phyloP scores from a whole-genome alignment of 2,329 filamentous ascomycete genomes.

The Didymella segeticola region DNA sequence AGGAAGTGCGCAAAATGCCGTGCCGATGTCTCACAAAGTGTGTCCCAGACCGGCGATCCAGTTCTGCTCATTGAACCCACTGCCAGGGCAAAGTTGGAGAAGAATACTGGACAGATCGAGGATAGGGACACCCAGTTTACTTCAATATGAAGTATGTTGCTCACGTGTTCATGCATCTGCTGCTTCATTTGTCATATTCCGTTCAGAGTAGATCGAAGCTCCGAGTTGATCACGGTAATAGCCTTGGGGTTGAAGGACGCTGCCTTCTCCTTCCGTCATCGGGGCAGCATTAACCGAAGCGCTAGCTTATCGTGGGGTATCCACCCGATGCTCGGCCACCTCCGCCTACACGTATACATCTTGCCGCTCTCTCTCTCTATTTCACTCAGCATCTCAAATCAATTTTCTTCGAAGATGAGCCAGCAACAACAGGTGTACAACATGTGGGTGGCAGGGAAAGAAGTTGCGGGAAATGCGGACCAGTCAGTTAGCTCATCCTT shows the following conservation, averaged over 20 bases:
- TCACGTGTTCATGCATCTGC: no score
- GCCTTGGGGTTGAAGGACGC: background rate
- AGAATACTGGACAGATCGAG: no score
- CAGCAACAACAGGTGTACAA: conserved; percentile 23
- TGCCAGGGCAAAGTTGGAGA: background rate
- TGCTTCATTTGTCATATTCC: no score
- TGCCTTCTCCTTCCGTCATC: conserved; percentile 15
- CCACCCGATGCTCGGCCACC: conserved; percentile 28
- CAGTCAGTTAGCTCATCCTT: conserved; percentile 51
- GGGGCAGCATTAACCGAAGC: conserved; percentile 16
- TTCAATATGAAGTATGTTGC: no score
- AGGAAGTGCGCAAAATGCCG: background rate
- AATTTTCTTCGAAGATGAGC: conserved; percentile 13
- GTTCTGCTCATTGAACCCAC: background rate
- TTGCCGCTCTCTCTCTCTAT: background rate
- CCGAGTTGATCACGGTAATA: no score
- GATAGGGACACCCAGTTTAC: no score
- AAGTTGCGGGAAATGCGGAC: conserved; percentile 53
- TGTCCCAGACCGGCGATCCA: background rate
- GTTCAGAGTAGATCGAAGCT: no score
- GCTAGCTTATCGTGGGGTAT: conserved; percentile 27
- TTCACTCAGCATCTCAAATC: background rate
- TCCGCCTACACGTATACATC: conserved; percentile 18
- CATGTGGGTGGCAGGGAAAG: conserved; percentile 55
- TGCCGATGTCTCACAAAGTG: background rate